Evolutionary conservation across 345 rosid species (phyloP).

Genomic region (Passiflora organensis): DNA sequence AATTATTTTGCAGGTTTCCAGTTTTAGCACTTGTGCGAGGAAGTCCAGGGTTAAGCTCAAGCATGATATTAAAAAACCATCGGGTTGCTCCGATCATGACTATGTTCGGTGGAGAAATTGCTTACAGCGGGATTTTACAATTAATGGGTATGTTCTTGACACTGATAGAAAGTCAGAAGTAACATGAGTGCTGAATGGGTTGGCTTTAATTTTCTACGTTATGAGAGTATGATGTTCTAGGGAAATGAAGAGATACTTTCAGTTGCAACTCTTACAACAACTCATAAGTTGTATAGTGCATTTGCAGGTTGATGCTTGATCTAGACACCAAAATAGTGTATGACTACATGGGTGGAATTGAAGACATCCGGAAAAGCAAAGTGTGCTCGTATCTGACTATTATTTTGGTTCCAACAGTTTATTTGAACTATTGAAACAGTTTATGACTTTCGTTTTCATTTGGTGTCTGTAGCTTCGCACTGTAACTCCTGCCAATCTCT

Average conservation of each 20-base stretch:
- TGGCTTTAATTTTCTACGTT: not conserved
- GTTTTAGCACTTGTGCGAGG: constrained; percentile 50
- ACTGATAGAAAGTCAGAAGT: not conserved
- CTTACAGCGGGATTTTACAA: constrained; percentile 77
- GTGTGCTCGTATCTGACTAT: constrained; percentile 51
- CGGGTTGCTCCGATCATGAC: constrained; percentile 36
- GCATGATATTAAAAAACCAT: constrained; percentile 32
- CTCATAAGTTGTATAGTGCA: not conserved
- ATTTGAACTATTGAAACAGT: constrained; percentile 13
- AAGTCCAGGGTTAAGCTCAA: constrained; percentile 18
- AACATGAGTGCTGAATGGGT: not conserved
- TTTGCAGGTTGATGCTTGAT: constrained; percentile 75
- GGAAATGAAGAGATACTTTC: not conserved
- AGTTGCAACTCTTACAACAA: not conserved
- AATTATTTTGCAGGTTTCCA: constrained; percentile 38
- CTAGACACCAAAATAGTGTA: constrained; percentile 67
- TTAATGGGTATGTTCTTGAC: constrained; percentile 49
- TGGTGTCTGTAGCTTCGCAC: constrained; percentile 39
- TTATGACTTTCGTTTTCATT: constrained; percentile 9
- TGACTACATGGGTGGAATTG: constrained; percentile 75
- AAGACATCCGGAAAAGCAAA: constrained; percentile 73
- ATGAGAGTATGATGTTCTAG: not conserved
- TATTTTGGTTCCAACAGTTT: constrained; percentile 18
- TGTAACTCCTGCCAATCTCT: constrained; percentile 35
- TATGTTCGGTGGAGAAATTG: constrained; percentile 60